phyloP scores from a whole-genome alignment of 2,329 filamentous ascomycete species.

The Aurifilum marmelostoma region DNA sequence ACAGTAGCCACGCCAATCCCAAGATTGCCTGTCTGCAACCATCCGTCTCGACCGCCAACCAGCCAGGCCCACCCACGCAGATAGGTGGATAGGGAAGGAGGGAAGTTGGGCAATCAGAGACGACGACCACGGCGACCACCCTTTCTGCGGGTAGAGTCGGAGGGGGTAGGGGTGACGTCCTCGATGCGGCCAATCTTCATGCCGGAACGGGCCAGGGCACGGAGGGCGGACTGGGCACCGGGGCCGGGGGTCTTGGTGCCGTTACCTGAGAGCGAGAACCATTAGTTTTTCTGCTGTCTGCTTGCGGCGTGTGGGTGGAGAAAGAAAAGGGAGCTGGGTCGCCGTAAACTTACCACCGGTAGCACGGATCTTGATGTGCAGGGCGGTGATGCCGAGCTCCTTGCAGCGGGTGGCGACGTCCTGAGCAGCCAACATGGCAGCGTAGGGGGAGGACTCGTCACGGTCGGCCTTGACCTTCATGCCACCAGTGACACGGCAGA shows the following conservation, averaged over 20 bases:
- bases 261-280: constrained; percentile 68
- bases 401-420: constrained; percentile 88
- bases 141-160: constrained; percentile 99
- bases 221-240: constrained; percentile 98
- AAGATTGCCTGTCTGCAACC: constrained; percentile 15
- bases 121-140: constrained; percentile 99
- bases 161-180: constrained; percentile 98
- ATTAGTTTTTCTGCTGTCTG: constrained; percentile 10
- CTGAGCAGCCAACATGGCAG: constrained; percentile 99
- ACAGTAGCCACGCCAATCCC: constrained; percentile 39
- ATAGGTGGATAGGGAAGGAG: neutral
- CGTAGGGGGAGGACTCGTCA: constrained; percentile 99
- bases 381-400: constrained; percentile 78
- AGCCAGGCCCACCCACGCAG: constrained; percentile 22
- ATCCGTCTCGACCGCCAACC: constrained; percentile 17
- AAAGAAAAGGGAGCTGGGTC: neutral
- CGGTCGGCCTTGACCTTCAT: constrained; percentile 99
- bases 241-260: constrained; percentile 99
- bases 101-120: constrained; percentile 70
- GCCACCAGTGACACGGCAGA: constrained; percentile 98
- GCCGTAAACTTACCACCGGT: constrained; percentile 82
- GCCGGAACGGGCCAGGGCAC: constrained; percentile 96
- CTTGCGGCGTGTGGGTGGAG: neutral
- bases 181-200: constrained; percentile 99
- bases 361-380: constrained; percentile 99